Conservation (phyloP, 2,329 filamentous ascomycete genomes). For the Fonsecaea erecta region DNA sequence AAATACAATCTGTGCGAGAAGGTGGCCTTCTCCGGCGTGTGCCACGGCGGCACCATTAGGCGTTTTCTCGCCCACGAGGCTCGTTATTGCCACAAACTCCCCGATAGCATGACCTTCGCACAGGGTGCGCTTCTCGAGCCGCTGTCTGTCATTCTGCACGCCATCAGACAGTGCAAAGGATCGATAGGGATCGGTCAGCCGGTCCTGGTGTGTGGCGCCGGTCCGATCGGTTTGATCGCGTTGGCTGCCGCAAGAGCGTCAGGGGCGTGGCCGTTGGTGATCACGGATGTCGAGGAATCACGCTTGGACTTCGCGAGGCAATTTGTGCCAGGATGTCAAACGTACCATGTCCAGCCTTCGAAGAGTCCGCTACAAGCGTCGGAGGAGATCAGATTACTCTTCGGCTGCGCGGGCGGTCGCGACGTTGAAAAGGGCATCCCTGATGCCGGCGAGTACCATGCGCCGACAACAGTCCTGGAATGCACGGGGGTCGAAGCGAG, state of each 20-base stretch:
- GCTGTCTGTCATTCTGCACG: conserved; percentile 66
- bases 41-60: conserved; percentile 64
- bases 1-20: conserved; percentile 56
- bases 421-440: conserved; percentile 15
- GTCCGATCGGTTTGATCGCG: conserved; percentile 66
- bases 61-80: conserved; percentile 66
- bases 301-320: conserved; percentile 63
- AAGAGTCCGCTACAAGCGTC: conserved; percentile 58
- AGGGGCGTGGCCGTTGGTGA: conserved; percentile 66
- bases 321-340: conserved; percentile 59
- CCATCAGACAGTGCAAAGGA: conserved; percentile 56
- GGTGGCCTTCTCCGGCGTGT: conserved; percentile 66
- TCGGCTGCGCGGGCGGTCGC: conserved; percentile 44
- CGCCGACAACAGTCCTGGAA: conserved; percentile 65
- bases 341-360: conserved; percentile 58
- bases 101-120: conserved; percentile 60
- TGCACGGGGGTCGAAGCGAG: conserved; percentile 70
- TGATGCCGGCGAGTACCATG: conserved; percentile 57
- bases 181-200: conserved; percentile 59
- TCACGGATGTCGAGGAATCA: conserved; percentile 64
- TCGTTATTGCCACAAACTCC: conserved; percentile 63
- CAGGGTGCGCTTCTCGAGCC: conserved; percentile 69
- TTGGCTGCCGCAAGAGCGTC: conserved; percentile 64
- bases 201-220: conserved; percentile 65
- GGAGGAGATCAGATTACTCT: conserved; percentile 58